Evolutionary conservation across 495 filamentous ascomycete species (phyloP).

Genomic region (Opeltia flavorubescens): DNA sequence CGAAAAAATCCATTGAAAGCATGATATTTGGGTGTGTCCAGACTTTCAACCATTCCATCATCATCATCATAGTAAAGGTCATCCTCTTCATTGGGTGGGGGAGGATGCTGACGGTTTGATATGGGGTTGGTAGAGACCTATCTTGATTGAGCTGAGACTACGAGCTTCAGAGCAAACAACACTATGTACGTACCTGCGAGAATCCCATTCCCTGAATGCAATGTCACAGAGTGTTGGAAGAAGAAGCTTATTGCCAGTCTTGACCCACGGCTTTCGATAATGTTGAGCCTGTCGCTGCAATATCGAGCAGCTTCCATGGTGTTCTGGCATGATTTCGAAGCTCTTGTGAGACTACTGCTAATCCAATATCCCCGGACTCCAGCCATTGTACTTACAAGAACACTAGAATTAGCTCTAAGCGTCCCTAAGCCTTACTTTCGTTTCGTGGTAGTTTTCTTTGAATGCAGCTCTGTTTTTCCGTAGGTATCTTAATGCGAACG

Average conservation of each 20-base stretch:
- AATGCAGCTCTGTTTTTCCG: neutral
- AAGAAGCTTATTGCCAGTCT: neutral
- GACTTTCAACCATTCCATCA: slow-evolving; percentile 56
- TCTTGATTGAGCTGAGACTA: neutral
- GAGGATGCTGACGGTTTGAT: no score
- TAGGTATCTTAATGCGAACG: neutral
- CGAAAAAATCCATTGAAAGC: slow-evolving; percentile 76
- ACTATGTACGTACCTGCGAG: neutral
- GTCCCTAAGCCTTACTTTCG: neutral
- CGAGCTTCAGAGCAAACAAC: no score
- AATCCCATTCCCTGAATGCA: neutral
- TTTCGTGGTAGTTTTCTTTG: neutral
- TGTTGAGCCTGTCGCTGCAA: neutral
- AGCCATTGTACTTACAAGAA: no score
- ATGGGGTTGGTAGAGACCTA: neutral
- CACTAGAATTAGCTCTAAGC: neutral
- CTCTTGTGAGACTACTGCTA: neutral
- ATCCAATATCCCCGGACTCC: neutral
- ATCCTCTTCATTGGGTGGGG: slow-evolving; percentile 43
- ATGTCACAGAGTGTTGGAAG: neutral
- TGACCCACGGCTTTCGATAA: neutral
- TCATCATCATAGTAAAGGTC: slow-evolving; percentile 76
- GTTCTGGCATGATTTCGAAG: neutral
- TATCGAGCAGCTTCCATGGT: neutral
- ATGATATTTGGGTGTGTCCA: slow-evolving; percentile 34